Conservation (phyloP, 129 eudicot species). For the Flaveria sonorensis region DNA sequence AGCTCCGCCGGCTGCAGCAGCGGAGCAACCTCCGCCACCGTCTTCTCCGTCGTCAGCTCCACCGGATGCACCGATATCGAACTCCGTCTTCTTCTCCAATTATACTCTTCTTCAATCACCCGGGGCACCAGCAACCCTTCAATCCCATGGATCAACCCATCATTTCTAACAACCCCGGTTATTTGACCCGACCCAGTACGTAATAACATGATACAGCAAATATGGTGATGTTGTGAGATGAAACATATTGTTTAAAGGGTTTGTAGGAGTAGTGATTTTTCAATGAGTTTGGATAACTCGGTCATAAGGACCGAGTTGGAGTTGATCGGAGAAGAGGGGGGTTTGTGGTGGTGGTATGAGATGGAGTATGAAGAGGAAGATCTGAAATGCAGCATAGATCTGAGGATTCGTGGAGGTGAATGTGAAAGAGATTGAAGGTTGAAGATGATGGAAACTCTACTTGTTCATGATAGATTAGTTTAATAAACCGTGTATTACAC, state of each 20-base stretch:
- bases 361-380: not conserved
- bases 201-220: too few species aligned
- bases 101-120: constrained; percentile 72
- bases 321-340: not conserved
- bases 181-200: not conserved
- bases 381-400: not conserved
- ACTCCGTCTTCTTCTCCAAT: constrained; percentile 62
- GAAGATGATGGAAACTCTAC: not conserved
- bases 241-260: too few species aligned
- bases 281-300: too few species aligned
- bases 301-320: too few species aligned
- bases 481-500: too few species aligned
- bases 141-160: constrained; percentile 89
- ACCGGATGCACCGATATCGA: constrained; percentile 47
- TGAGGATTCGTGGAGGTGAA: not conserved
- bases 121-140: constrained; percentile 64
- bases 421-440: not conserved
- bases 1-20: constrained; percentile 19
- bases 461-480: not conserved
- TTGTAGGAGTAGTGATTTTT: too few species aligned
- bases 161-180: constrained; percentile 39
- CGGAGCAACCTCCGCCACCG: constrained; percentile 27
- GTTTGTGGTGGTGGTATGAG: not conserved
- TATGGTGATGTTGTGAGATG: too few species aligned
- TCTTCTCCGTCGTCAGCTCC: constrained; percentile 28